phyloP scores from a whole-genome alignment of 768 basidiomycete species.

The Russula foetens region DNA sequence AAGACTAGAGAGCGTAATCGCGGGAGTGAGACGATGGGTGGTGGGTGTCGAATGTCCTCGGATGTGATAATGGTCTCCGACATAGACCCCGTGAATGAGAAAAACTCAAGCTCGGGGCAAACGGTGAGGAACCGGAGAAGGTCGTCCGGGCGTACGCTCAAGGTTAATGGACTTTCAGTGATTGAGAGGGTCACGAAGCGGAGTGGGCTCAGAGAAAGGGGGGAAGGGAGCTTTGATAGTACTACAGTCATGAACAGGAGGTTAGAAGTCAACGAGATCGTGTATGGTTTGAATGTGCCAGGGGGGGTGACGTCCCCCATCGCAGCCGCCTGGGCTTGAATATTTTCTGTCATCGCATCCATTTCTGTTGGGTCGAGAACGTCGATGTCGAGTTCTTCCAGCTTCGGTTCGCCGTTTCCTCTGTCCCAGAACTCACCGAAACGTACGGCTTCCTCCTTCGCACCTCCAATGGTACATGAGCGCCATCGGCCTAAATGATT shows the following conservation, averaged over 20 bases:
- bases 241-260: constrained; percentile 38
- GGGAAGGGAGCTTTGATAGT: constrained; percentile 42
- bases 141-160: constrained; percentile 37
- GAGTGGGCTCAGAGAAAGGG: constrained; percentile 37
- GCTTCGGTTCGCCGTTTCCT: constrained; percentile 13
- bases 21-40: constrained; percentile 45
- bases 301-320: background rate
- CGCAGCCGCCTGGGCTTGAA: background rate
- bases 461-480: constrained; percentile 35
- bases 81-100: constrained; percentile 48
- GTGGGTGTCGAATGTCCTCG: constrained; percentile 14
- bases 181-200: constrained; percentile 52
- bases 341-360: constrained; percentile 8
- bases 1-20: constrained; percentile 50
- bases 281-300: constrained; percentile 14
- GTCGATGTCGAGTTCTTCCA: constrained; percentile 22
- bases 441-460: constrained; percentile 27
- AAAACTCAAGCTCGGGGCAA: constrained; percentile 53
- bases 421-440: constrained; percentile 25
- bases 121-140: constrained; percentile 53
- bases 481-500: constrained; percentile 51
- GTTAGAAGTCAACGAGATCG: constrained; percentile 18
- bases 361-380: constrained; percentile 18
- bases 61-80: constrained; percentile 33
- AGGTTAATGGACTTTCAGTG: constrained; percentile 37